Percentiles rank a stretch among this genome's conserved stretches.
These are phyloP conservation scores for Stachybotrys chlorohalonatus DNA, from an alignment of 2,329 filamentous ascomycete species.

Conservation along the genomic window DNA sequence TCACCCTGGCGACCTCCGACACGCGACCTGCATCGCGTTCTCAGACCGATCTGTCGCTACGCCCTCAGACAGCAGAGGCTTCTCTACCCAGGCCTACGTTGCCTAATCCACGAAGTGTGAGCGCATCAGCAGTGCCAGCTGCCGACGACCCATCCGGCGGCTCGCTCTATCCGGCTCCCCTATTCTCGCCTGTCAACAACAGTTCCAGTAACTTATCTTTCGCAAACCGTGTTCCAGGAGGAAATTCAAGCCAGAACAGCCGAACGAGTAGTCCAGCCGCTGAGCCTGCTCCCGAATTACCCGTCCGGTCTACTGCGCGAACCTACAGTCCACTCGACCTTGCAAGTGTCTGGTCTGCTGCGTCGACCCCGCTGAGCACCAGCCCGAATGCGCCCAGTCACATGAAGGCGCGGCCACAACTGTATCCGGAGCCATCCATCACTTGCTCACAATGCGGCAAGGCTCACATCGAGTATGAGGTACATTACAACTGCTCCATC, in stretches of 20 bases:
- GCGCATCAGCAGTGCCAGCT: slow-evolving; percentile 20
- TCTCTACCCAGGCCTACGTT: slow-evolving; percentile 28
- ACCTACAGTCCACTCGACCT: slow-evolving; percentile 29
- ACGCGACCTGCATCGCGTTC: slow-evolving; percentile 49
- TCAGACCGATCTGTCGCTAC: slow-evolving; percentile 51
- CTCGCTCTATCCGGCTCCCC: not conserved
- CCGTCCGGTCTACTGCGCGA: slow-evolving; percentile 11
- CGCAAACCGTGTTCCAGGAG: slow-evolving; percentile 23
- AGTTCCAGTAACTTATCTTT: slow-evolving; percentile 18
- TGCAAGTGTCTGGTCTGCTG: slow-evolving; percentile 23
- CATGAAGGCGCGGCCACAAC: slow-evolving; percentile 31
- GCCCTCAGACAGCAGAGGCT: slow-evolving; percentile 29
- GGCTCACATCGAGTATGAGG: slow-evolving; percentile 68
- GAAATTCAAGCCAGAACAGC: slow-evolving; percentile 4
- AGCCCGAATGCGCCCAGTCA: slow-evolving; percentile 21
- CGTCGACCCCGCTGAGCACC: slow-evolving; percentile 18
- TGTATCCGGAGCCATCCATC: slow-evolving; percentile 63
- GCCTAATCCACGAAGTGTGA: slow-evolving; percentile 32
- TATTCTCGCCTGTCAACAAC: not conserved
- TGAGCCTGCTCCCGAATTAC: slow-evolving; percentile 10
- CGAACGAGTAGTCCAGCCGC: not conserved
- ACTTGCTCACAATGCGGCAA: slow-evolving; percentile 63
- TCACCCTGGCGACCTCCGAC: slow-evolving; percentile 28
- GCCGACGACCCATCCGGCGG: not conserved
- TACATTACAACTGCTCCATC: slow-evolving; percentile 73